These are phyloP conservation scores for Nakazawaea wyomingensis DNA, from an alignment of 805 yeast species.

Conservation along the genomic window DNA sequence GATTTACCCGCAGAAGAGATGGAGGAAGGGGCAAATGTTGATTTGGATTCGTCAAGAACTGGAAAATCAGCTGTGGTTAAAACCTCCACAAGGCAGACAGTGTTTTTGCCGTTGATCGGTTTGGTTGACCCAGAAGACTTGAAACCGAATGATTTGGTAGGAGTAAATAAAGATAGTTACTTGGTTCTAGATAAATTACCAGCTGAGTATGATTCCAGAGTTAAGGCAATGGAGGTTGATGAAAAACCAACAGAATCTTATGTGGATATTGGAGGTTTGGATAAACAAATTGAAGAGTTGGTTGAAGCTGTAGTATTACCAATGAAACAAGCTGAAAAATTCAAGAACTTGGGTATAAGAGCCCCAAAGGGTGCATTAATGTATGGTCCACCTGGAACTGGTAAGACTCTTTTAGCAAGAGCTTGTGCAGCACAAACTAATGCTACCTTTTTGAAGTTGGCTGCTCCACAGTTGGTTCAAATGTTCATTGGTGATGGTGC, in stretches of 20 bases:
- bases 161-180: constrained; percentile 96
- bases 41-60: constrained; percentile 80
- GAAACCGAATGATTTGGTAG: constrained; percentile 96
- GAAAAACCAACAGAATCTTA: constrained; percentile 98
- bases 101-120: constrained; percentile 92
- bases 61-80: constrained; percentile 98
- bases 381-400: constrained; percentile 99
- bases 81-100: constrained; percentile 96
- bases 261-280: constrained; percentile 96
- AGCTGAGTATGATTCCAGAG: constrained; percentile 95
- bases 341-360: constrained; percentile 88
- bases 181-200: constrained; percentile 91
- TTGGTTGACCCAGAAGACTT: constrained; percentile 86
- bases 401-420: constrained; percentile 93
- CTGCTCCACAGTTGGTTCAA: constrained; percentile 97
- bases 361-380: constrained; percentile 98
- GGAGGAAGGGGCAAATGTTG: constrained; percentile 93
- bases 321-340: constrained; percentile 96
- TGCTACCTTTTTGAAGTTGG: constrained; percentile 92
- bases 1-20: constrained; percentile 79
- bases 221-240: constrained; percentile 98
- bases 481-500: constrained; percentile 99
- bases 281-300: constrained; percentile 95
- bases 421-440: constrained; percentile 99
- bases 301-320: constrained; percentile 98